Percentiles rank a stretch among this genome's conserved stretches.
Conservation (phyloP, 306 rosid species). For the Canavalia gladiata region DNA sequence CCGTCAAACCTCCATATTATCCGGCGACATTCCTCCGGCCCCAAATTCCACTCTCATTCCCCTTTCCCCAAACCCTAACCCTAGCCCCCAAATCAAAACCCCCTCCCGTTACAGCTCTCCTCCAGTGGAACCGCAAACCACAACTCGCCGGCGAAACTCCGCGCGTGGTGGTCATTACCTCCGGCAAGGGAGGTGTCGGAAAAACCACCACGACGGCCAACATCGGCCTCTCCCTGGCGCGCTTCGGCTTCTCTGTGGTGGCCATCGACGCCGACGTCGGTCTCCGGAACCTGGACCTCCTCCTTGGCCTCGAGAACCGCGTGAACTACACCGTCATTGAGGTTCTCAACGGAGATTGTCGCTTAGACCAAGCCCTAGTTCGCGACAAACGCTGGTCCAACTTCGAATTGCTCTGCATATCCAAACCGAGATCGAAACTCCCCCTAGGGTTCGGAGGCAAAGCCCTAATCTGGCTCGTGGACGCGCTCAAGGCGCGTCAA, state of each 20-base stretch:
- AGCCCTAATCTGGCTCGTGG: constrained; percentile 91
- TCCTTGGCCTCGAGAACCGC: constrained; percentile 93
- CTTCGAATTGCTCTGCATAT: constrained; percentile 91
- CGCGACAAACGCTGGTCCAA: constrained; percentile 97
- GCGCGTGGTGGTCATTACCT: constrained; percentile 89
- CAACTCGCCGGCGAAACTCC: constrained; percentile 92
- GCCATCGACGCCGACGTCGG: constrained; percentile 98
- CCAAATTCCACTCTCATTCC: constrained; percentile 7
- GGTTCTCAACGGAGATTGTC: constrained; percentile 96
- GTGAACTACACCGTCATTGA: constrained; percentile 93
- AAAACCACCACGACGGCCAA: constrained; percentile 97
- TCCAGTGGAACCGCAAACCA: constrained; percentile 95
- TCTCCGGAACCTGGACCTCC: constrained; percentile 97
- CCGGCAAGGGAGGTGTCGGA: constrained; percentile 96
- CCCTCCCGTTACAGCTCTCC: constrained; percentile 51
- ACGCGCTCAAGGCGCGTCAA: constrained; percentile 76
- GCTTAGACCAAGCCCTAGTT: constrained; percentile 94
- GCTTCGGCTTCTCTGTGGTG: constrained; percentile 92
- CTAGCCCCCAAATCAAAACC: constrained; percentile 37
- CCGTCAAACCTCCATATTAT: constrained; percentile 44
- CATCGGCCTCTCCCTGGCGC: constrained; percentile 93
- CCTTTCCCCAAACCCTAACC: constrained; percentile 47
- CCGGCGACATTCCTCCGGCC: constrained; percentile 35
- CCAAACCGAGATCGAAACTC: constrained; percentile 89
- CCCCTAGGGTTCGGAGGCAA: constrained; percentile 95